These are phyloP conservation scores for Boechera retrofracta DNA, from an alignment of 345 rosid genomes.

Conservation along the genomic window DNA sequence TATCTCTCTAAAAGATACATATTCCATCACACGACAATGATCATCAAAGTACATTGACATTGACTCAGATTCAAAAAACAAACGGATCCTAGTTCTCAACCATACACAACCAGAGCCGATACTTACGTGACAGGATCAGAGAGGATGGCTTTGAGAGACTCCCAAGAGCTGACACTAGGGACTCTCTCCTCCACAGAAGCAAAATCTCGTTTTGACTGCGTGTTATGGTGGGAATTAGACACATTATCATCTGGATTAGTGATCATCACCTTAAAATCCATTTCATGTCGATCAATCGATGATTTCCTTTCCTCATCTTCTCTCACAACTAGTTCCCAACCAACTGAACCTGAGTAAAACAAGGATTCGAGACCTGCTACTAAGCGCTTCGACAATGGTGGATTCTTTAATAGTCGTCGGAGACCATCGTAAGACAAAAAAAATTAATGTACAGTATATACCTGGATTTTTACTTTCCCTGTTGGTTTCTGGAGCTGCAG, in stretches of 20 bases:
- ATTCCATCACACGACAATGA: neutral
- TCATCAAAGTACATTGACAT: conserved; percentile 9
- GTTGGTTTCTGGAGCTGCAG: conserved; percentile 38
- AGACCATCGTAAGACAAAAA: neutral
- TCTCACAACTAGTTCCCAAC: conserved; percentile 56
- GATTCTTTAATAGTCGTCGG: neutral
- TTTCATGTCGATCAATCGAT: conserved; percentile 42
- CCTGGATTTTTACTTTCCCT: conserved; percentile 54
- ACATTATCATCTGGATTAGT: conserved; percentile 62
- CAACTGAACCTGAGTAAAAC: conserved; percentile 38
- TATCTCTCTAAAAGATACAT: neutral
- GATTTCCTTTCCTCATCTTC: conserved; percentile 52
- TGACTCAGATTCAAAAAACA: neutral
- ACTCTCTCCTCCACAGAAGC: conserved; percentile 57
- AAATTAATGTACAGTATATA: conserved; percentile 40
- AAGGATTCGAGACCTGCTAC: neutral
- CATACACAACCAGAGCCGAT: neutral
- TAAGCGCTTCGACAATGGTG: neutral
- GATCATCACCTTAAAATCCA: conserved; percentile 49
- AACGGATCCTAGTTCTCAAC: neutral
- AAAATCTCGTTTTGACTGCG: conserved; percentile 56
- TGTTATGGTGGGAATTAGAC: conserved; percentile 55
- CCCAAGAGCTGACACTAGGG: conserved; percentile 65
- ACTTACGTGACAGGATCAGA: conserved; percentile 89
- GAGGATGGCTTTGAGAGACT: conserved; percentile 69